Conservation (phyloP, 1,284 basidiomycete genomes). For the Xanthoconium separans region DNA sequence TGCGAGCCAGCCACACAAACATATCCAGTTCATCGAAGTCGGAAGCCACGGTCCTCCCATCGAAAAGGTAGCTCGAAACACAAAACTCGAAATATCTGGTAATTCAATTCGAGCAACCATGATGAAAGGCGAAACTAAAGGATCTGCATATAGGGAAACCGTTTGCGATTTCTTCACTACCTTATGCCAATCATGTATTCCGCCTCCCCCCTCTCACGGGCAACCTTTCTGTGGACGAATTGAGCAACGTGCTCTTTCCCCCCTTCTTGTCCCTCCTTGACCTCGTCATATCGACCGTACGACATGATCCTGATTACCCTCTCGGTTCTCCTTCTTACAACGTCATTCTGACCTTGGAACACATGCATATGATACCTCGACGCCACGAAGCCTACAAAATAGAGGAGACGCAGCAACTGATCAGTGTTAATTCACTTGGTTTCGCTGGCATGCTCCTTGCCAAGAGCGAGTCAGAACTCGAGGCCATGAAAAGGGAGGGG, state of each 20-base stretch:
- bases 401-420: conserved; percentile 46
- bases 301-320: conserved; percentile 61
- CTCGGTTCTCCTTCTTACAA: conserved; percentile 75
- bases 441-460: conserved; percentile 85
- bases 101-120: not conserved
- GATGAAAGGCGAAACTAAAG: conserved; percentile 11
- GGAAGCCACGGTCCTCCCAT: conserved; percentile 67
- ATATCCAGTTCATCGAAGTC: conserved; percentile 75
- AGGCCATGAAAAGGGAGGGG: conserved; percentile 60
- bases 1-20: conserved; percentile 86
- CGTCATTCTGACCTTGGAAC: conserved; percentile 76
- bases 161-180: conserved; percentile 63
- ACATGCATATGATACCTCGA: conserved; percentile 82
- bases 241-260: conserved; percentile 57
- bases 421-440: conserved; percentile 83
- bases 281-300: conserved; percentile 72
- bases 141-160: conserved; percentile 55
- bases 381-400: conserved; percentile 55
- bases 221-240: conserved; percentile 42
- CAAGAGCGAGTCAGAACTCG: conserved; percentile 72
- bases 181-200: conserved; percentile 79
- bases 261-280: conserved; percentile 78
- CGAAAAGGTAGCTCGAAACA: conserved; percentile 62
- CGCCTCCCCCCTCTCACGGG: conserved; percentile 57
- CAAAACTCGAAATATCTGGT: conserved; percentile 50